A percentile compares a stretch with the other conserved stretches of the same genome.
These are phyloP conservation scores for Gypsophila paniculata DNA, from an alignment of 179 eudicot genomes.

Conservation along the genomic window DNA sequence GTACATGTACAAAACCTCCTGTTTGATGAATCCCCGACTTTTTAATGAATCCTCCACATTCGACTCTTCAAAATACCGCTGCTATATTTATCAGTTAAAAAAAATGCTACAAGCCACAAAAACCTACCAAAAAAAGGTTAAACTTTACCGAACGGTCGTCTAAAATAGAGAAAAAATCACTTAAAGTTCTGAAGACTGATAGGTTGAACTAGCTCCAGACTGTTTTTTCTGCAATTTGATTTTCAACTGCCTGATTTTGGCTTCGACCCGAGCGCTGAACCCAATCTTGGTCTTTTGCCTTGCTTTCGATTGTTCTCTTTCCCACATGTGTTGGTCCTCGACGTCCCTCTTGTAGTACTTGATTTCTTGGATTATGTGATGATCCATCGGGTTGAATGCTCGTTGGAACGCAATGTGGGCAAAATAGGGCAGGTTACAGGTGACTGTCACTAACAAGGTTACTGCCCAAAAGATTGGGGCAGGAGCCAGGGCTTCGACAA, in stretches of 20 bases:
- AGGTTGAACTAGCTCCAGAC: constrained; percentile 28
- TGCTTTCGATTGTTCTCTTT: constrained; percentile 69
- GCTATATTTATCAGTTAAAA: constrained; percentile 9
- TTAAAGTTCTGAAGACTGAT: constrained; percentile 21
- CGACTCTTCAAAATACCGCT: constrained; percentile 26
- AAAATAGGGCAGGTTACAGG: constrained; percentile 68
- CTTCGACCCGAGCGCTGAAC: constrained; percentile 84
- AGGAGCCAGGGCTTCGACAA: constrained; percentile 75
- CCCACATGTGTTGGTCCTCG: constrained; percentile 81
- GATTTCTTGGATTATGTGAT: constrained; percentile 91
- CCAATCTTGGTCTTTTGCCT: constrained; percentile 82
- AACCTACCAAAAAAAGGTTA: constrained; percentile 30
- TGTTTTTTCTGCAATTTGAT: constrained; percentile 62
- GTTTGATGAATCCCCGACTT: constrained; percentile 25
- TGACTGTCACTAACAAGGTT: constrained; percentile 58
- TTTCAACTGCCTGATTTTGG: constrained; percentile 74
- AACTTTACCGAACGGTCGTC: constrained; percentile 11
- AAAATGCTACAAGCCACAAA: not conserved
- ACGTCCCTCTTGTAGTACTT: constrained; percentile 79
- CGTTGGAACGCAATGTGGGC: constrained; percentile 76
- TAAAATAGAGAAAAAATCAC: not conserved
- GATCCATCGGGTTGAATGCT: constrained; percentile 77
- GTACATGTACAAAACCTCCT: constrained; percentile 28
- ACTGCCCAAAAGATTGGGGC: constrained; percentile 75
- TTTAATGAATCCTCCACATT: constrained; percentile 1